Evolutionary conservation across 2,329 filamentous ascomycete species (phyloP).

Genomic region (Colletotrichum caudatum): DNA sequence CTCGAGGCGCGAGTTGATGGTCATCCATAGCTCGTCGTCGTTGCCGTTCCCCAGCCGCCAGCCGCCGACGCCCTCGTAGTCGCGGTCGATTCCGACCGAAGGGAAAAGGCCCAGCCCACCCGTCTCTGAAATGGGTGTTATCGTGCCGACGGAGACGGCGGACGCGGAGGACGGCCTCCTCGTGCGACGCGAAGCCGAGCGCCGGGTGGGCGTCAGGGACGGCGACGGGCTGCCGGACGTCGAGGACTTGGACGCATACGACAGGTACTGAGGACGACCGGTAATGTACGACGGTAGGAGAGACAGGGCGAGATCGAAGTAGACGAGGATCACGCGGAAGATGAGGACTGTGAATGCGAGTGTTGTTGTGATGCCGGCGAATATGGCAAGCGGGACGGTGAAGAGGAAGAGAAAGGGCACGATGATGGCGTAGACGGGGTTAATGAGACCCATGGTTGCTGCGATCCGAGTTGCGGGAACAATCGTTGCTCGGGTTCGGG

Average conservation of each 20-base stretch:
- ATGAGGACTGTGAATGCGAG: constrained; percentile 72
- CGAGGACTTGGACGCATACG: constrained; percentile 47
- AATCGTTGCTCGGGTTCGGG: constrained; percentile 12
- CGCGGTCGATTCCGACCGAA: constrained; percentile 64
- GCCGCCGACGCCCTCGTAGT: constrained; percentile 71
- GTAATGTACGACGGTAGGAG: constrained; percentile 68
- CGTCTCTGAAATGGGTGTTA: constrained; percentile 45
- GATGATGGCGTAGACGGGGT: constrained; percentile 66
- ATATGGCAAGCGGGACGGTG: constrained; percentile 72
- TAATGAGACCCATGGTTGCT: constrained; percentile 63
- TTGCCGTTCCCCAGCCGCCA: constrained; percentile 64
- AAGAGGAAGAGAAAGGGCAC: constrained; percentile 73
- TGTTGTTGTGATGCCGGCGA: constrained; percentile 72
- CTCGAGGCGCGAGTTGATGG: constrained; percentile 65
- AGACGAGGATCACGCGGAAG: constrained; percentile 70
- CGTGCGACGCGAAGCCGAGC: constrained; percentile 29
- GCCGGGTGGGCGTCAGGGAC: constrained; percentile 40
- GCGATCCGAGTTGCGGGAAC: constrained; percentile 14
- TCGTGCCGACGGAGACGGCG: constrained; percentile 28
- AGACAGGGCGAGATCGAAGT: constrained; percentile 71
- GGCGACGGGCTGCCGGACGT: constrained; percentile 38
- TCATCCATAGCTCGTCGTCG: constrained; percentile 59
- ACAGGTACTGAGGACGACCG: constrained; percentile 51
- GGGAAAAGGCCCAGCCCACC: constrained; percentile 57
- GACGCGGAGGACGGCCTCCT: constrained; percentile 32